Evolutionary conservation across 2,329 filamentous ascomycete species (phyloP).

Genomic region (Ophiostoma sp.): DNA sequence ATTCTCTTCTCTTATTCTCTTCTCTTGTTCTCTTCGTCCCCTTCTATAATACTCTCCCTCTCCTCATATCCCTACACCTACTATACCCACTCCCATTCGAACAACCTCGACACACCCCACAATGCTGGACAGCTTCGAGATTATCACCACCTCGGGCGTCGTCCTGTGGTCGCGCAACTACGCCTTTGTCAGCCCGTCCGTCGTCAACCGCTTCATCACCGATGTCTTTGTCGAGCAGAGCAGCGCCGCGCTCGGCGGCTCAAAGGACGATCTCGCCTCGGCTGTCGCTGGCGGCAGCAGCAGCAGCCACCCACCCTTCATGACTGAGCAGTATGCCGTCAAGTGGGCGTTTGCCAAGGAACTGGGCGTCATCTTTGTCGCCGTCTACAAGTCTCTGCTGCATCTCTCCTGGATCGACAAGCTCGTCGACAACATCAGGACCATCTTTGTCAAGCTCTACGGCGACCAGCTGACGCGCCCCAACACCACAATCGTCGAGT

Average conservation of each 20-base stretch:
- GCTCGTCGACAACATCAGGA: constrained; percentile 89
- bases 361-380: constrained; percentile 90
- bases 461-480: constrained; percentile 78
- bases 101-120: constrained; percentile 25
- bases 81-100: background rate
- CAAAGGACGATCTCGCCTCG: constrained; percentile 54
- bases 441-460: constrained; percentile 86
- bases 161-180: constrained; percentile 94
- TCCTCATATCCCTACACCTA: background rate
- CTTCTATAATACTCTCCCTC: background rate
- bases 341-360: constrained; percentile 94
- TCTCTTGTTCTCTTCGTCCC: background rate
- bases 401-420: constrained; percentile 97
- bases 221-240: constrained; percentile 98
- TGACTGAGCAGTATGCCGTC: constrained; percentile 86
- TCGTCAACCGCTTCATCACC: constrained; percentile 91
- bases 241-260: constrained; percentile 49
- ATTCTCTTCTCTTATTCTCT: background rate
- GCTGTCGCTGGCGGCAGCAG: constrained; percentile 48
- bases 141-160: constrained; percentile 90
- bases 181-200: constrained; percentile 67
- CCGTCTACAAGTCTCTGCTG: constrained; percentile 91
- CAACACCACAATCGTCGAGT: constrained; percentile 72
- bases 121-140: constrained; percentile 97
- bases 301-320: constrained; percentile 57